These are phyloP conservation scores for Chrysosporium keratinophilum DNA, from an alignment of 2,329 filamentous ascomycete species.

Conservation along the genomic window DNA sequence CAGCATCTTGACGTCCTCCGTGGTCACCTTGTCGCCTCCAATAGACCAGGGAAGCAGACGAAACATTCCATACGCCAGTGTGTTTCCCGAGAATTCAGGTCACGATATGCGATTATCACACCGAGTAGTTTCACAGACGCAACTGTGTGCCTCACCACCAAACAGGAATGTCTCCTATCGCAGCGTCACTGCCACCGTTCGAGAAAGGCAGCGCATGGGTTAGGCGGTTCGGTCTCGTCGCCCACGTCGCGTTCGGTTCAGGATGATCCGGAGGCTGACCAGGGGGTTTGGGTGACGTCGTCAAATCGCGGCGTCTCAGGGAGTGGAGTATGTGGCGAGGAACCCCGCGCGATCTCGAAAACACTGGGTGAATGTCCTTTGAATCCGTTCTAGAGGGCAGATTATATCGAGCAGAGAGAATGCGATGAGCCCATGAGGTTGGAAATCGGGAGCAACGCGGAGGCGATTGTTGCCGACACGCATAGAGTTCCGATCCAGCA, in stretches of 20 bases:
- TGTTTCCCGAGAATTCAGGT: not conserved
- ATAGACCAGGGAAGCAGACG: conserved; percentile 39
- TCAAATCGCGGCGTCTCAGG: conserved; percentile 5
- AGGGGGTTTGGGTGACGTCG: conserved; percentile 9
- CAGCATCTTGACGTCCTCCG: conserved; percentile 37
- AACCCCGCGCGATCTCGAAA: not conserved
- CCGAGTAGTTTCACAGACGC: not conserved
- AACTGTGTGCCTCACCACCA: not conserved
- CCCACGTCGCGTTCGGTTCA: conserved; percentile 5
- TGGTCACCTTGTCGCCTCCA: conserved; percentile 38
- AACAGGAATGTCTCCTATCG: not conserved
- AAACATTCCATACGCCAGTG: conserved; percentile 40
- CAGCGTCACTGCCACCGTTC: conserved; percentile 3
- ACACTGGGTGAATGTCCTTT: not conserved
- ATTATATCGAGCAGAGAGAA: not conserved
- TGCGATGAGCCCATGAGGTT: not conserved
- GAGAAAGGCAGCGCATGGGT: conserved; percentile 6
- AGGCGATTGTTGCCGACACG: conserved; percentile 2
- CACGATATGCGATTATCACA: not conserved
- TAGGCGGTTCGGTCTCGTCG: not conserved
- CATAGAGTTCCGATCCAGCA: not conserved
- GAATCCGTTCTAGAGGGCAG: not conserved
- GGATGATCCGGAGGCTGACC: not conserved
- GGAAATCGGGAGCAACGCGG: not conserved
- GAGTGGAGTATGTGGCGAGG: conserved; percentile 4